Conservation (phyloP, 2,329 filamentous ascomycete genomes). For the Aspergillus sp. region DNA sequence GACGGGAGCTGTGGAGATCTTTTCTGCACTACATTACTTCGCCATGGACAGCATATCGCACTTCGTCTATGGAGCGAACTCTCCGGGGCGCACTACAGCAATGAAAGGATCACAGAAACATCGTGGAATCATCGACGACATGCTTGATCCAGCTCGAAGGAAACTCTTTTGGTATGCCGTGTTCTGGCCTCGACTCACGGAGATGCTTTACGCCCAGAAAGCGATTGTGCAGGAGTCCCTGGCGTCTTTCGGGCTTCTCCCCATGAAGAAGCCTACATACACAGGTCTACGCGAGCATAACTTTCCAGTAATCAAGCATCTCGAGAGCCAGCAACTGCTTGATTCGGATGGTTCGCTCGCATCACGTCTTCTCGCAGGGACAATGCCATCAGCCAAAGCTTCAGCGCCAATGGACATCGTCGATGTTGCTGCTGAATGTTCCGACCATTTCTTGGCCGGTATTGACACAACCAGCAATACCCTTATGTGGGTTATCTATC, state of each 20-base stretch:
- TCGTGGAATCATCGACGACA: constrained; percentile 47
- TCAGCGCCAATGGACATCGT: constrained; percentile 38
- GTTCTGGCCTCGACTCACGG: constrained; percentile 10
- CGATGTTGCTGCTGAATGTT: constrained; percentile 53
- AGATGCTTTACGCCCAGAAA: constrained; percentile 6
- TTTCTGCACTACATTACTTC: constrained; percentile 53
- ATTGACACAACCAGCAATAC: constrained; percentile 56
- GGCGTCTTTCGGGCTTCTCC: not conserved
- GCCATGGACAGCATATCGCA: constrained; percentile 54
- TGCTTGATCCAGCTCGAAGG: constrained; percentile 19
- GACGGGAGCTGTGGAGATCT: constrained; percentile 39
- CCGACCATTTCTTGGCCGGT: constrained; percentile 55
- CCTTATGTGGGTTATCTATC: constrained; percentile 53
- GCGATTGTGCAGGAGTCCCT: not conserved
- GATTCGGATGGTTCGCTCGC: constrained; percentile 29
- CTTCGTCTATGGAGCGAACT: constrained; percentile 48
- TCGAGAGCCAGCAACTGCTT: not conserved
- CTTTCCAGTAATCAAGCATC: not conserved
- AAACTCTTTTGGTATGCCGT: not conserved
- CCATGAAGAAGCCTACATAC: not conserved
- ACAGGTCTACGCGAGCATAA: not conserved
- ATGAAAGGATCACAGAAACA: constrained; percentile 39
- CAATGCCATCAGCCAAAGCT: not conserved
- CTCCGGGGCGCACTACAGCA: constrained; percentile 45
- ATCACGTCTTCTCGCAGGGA: constrained; percentile 20